Evolutionary conservation across 441 rosid species (phyloP).

Genomic region (Hura crepitans): DNA sequence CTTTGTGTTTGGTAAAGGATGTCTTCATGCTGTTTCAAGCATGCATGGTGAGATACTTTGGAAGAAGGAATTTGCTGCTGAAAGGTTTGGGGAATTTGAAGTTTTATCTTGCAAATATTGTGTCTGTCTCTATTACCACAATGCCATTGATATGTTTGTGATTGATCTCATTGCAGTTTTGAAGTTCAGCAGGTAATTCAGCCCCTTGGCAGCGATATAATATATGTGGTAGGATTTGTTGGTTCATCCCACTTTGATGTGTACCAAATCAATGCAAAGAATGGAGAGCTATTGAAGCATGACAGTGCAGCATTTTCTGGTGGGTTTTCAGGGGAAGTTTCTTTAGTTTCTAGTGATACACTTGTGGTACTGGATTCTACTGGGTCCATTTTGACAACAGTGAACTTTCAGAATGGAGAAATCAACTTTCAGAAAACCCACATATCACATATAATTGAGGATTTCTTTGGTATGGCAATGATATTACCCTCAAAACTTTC

Average conservation of each 20-base stretch:
- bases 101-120: slow-evolving; percentile 2
- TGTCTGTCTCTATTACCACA: slow-evolving; percentile 16
- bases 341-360: slow-evolving; percentile 59
- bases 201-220: slow-evolving; percentile 45
- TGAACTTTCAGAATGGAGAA: slow-evolving; percentile 52
- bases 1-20: slow-evolving; percentile 64
- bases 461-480: slow-evolving; percentile 42
- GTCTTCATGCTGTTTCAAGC: slow-evolving; percentile 83
- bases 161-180: slow-evolving; percentile 49
- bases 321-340: slow-evolving; percentile 58
- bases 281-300: slow-evolving; percentile 72
- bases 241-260: slow-evolving; percentile 59
- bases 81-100: slow-evolving; percentile 53
- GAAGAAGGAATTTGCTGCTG: slow-evolving; percentile 71
- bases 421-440: slow-evolving; percentile 52
- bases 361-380: slow-evolving; percentile 71
- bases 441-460: slow-evolving; percentile 55
- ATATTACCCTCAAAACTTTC: slow-evolving; percentile 55
- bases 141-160: slow-evolving; percentile 24
- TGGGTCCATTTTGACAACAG: slow-evolving; percentile 50
- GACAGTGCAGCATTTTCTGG: slow-evolving; percentile 54
- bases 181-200: slow-evolving; percentile 72
- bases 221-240: slow-evolving; percentile 65
- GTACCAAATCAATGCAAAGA: slow-evolving; percentile 61
- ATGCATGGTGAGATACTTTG: slow-evolving; percentile 82